phyloP scores from a whole-genome alignment of 306 rosid species.

The Malus orientalis region DNA sequence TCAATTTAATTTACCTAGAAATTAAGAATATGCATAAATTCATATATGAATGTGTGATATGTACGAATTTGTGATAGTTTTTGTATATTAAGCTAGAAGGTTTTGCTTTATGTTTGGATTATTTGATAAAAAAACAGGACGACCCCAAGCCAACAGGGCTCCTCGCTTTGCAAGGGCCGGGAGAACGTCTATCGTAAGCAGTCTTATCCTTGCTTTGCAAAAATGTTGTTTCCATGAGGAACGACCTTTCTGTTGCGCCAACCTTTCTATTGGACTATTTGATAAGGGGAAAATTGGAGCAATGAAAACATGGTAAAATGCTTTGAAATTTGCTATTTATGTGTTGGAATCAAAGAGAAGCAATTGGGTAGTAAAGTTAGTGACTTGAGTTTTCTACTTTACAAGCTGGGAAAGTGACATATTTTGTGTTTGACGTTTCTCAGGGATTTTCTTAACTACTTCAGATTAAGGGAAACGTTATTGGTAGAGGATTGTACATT shows the following conservation, averaged over 20 bases:
- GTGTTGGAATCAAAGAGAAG: neutral
- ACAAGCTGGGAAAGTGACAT: neutral
- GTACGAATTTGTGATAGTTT: neutral
- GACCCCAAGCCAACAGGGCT: too few relatives aligned
- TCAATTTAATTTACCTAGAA: neutral
- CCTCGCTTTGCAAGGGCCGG: too few relatives aligned
- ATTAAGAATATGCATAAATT: neutral
- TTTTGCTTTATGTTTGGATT: neutral
- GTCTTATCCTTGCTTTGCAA: too few relatives aligned
- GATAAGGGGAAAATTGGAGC: neutral
- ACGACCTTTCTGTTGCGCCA: too few relatives aligned
- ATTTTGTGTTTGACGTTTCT: neutral
- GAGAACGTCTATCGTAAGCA: too few relatives aligned
- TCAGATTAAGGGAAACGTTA: neutral
- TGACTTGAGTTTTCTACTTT: neutral
- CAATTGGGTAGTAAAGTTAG: neutral
- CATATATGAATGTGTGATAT: neutral
- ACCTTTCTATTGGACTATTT: neutral
- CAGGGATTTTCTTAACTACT: neutral
- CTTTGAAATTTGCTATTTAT: neutral
- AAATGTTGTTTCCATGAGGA: too few relatives aligned
- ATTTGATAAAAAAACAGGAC: neutral
- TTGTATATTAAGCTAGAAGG: neutral
- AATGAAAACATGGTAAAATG: neutral
- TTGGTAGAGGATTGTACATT: neutral